phyloP scores from a whole-genome alignment of 192 early-diverging fungal genomes.

The Rhizophagus sp. region DNA sequence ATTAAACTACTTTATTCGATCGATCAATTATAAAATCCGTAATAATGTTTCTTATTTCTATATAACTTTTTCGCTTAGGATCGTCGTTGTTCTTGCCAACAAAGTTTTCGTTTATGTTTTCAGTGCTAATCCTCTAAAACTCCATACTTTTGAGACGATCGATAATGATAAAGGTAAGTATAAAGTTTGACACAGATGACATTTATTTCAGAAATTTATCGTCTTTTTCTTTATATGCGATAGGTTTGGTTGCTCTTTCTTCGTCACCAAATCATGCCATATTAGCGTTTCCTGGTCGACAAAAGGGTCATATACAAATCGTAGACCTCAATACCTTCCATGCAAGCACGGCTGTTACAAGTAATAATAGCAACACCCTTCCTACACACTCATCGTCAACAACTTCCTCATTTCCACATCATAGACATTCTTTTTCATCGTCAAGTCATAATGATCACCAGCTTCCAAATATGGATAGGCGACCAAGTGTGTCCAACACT shows the following conservation, averaged over 20 bases:
- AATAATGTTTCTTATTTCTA: not conserved
- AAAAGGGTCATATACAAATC: conserved; percentile 84
- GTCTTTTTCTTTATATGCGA: not conserved
- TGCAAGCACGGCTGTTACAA: conserved; percentile 40
- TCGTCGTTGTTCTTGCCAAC: conserved; percentile 74
- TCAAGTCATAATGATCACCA: conserved; percentile 38
- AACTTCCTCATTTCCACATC: not conserved
- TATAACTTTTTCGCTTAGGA: conserved; percentile 37
- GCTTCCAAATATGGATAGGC: conserved; percentile 32
- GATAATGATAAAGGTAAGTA: conserved; percentile 69
- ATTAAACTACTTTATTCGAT: not conserved
- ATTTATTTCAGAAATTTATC: not conserved
- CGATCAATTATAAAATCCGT: not conserved
- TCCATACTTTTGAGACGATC: conserved; percentile 82
- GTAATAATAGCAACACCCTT: not conserved
- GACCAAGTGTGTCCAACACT: conserved; percentile 4
- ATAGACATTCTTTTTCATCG: conserved; percentile 28
- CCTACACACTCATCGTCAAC: not conserved
- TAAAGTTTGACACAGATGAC: not conserved
- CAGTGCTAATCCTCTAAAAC: conserved; percentile 62
- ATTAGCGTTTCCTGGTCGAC: conserved; percentile 81
- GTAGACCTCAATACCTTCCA: conserved; percentile 69
- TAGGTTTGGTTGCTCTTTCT: conserved; percentile 69
- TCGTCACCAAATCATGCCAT: conserved; percentile 66
- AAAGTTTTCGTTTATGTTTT: conserved; percentile 84